A percentile compares a stretch with the other conserved stretches of the same genome.
These are phyloP conservation scores for Penicillium malachiteum DNA, from an alignment of 495 filamentous ascomycete species.

Conservation along the genomic window DNA sequence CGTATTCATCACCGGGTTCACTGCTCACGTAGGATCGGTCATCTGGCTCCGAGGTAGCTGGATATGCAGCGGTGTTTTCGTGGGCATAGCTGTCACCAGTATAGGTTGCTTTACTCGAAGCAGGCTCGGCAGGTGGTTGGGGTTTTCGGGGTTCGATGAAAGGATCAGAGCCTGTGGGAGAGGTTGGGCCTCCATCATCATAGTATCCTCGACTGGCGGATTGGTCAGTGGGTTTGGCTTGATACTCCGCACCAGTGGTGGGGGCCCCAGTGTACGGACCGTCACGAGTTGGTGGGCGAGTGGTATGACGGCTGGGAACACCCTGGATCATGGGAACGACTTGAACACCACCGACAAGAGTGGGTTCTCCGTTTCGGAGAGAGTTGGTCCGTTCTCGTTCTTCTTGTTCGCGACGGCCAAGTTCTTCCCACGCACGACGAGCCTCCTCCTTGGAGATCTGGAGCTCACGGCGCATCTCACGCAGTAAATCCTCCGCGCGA, in stretches of 20 bases:
- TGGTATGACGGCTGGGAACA: constrained; percentile 61
- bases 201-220: constrained; percentile 43
- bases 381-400: constrained; percentile 88
- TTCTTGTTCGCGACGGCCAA: constrained; percentile 90
- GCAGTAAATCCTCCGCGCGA: constrained; percentile 70
- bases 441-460: constrained; percentile 96
- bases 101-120: constrained; percentile 31
- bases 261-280: constrained; percentile 37
- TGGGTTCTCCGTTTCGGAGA: constrained; percentile 83
- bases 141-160: constrained; percentile 44
- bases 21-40: constrained; percentile 53
- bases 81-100: constrained; percentile 21
- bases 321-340: constrained; percentile 93
- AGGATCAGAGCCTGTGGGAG: constrained; percentile 59
- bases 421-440: constrained; percentile 93
- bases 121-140: constrained; percentile 17
- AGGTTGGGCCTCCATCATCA: constrained; percentile 37
- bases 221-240: constrained; percentile 23
- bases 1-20: constrained; percentile 57
- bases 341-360: constrained; percentile 87
- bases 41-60: constrained; percentile 43
- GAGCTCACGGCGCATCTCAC: constrained; percentile 86
- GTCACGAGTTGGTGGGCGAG: constrained; percentile 51
- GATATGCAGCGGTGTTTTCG: constrained; percentile 1
- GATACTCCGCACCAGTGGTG: constrained; percentile 23